Base-by-base conservation (phyloP, 805 yeast genomes). In the Starmerella geochares region DNA sequence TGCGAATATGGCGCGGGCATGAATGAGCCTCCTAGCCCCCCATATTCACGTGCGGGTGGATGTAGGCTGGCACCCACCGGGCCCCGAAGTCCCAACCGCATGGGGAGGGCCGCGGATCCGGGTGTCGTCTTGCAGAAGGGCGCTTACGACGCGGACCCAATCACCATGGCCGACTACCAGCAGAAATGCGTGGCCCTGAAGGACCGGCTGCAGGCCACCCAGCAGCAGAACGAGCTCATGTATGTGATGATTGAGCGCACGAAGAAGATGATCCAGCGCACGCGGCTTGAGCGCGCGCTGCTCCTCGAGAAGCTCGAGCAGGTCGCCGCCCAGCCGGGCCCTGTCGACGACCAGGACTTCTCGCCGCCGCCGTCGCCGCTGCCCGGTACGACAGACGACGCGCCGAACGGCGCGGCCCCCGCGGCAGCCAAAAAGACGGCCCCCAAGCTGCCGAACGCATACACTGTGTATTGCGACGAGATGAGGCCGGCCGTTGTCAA, bases 391-490 rank as follows among this genome's bases (percentile, higher is more conserved):
- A 11, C 29, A 27, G 38, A 23, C 3, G 29, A n/a, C 20, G 16
- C 25, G 5, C 20, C 14, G 28, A 16, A 14, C n/a, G 41, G 41
- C 41, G 11, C 25, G 9, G 19, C 40, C 7, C 16, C 27, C 13
- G 17, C 49, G 19, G 7, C 45, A 7, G 27, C 13, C 14, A 27
- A 20, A 5, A 19, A 24, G 36, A 16, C 43, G 24, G 42, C 47
- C 4, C 42, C 35, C 10, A 50, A 50, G 44, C 48, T 45, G 36
- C 58, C 58, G 13, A 88, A 87, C 65, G 95, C 96, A 4, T 88
- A 87, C 61, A 71, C 86, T 54, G 76, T 86, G 33, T 87, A 83
- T 62, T 88, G 96, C 66, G 96, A 88, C 52, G 68, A 76, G 68
- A 94, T 86, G 61, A 84, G 84, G 65, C 95, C 85, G 42, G 71